Evolutionary conservation across 1,139 yeast species (phyloP).

Genomic region (Arxiozyma heterogenica): DNA sequence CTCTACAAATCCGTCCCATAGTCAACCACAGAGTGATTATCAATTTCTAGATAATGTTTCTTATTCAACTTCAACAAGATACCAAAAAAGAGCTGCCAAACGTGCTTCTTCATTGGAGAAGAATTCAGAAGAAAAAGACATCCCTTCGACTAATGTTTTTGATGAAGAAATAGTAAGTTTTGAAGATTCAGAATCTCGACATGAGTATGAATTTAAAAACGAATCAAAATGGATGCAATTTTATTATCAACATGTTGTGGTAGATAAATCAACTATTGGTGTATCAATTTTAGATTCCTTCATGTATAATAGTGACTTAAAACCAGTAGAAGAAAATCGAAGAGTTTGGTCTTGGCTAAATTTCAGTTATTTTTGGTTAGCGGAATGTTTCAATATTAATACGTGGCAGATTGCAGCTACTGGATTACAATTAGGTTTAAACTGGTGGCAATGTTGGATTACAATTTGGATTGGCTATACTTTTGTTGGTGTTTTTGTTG

Average conservation of each 20-base stretch:
- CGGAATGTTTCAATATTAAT: conserved; percentile 78
- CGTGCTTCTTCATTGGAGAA: background rate
- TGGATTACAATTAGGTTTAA: conserved; percentile 62
- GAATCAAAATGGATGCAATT: conserved; percentile 18
- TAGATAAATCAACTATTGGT: conserved; percentile 20
- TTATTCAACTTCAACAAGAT: conserved; percentile 1
- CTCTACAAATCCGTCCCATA: conserved; percentile 6
- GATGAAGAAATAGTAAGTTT: conserved; percentile 1
- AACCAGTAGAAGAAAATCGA: conserved; percentile 56
- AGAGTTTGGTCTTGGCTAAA: conserved; percentile 79
- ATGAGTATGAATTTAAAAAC: conserved; percentile 10
- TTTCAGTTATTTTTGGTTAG: conserved; percentile 72
- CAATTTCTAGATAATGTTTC: conserved; percentile 6
- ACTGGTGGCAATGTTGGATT: conserved; percentile 88
- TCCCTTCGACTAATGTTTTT: background rate
- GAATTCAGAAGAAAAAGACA: background rate
- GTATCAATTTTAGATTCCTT: conserved; percentile 39
- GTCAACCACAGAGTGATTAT: conserved; percentile 8
- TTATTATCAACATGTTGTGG: conserved; percentile 21
- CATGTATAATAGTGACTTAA: conserved; percentile 61
- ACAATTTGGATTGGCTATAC: conserved; percentile 71
- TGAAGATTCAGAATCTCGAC: conserved; percentile 5
- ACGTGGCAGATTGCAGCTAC: conserved; percentile 90
- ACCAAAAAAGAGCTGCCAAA: background rate
- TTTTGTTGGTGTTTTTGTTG: conserved; percentile 53